A percentile compares a stretch with the other conserved stretches of the same genome.
Evolutionary conservation across 495 filamentous ascomycete genomes (phyloP).

Genomic region (Amniculicola lignicola): DNA sequence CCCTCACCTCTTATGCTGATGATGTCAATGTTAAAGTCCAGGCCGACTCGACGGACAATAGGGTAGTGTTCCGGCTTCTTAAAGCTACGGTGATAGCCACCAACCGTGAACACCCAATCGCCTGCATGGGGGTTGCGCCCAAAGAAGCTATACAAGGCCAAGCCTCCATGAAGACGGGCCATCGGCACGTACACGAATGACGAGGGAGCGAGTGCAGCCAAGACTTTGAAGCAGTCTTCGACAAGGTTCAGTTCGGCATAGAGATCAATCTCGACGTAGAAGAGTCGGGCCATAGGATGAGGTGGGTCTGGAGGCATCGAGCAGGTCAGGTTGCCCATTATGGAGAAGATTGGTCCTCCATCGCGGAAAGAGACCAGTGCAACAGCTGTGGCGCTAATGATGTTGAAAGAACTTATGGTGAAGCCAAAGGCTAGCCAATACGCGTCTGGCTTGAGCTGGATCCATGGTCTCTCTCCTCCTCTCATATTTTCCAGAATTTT

Average conservation of each 20-base stretch:
- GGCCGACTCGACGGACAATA: background rate
- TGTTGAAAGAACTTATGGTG: background rate
- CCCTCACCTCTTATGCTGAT: constrained; percentile 1
- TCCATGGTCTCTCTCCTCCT: background rate
- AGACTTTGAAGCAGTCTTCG: background rate
- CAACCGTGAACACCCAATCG: constrained; percentile 12
- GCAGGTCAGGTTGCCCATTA: no score
- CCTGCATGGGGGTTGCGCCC: background rate
- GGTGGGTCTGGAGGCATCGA: no score
- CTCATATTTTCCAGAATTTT: constrained; percentile 14
- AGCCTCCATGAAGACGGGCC: background rate
- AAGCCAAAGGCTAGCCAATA: background rate
- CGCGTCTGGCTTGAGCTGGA: constrained; percentile 18
- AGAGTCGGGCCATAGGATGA: no score
- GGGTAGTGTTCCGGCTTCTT: background rate
- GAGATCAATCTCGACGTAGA: background rate
- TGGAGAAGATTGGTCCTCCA: no score
- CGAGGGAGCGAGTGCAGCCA: background rate
- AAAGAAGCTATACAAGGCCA: background rate
- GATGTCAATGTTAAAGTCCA: background rate
- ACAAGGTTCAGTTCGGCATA: background rate
- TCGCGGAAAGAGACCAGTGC: no score
- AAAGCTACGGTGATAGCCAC: constrained; percentile 14
- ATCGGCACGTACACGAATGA: background rate
- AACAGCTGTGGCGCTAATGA: no score